Evolutionary conservation across 805 yeast species (phyloP).

Genomic region (Metschnikowia cerradonensis): DNA sequence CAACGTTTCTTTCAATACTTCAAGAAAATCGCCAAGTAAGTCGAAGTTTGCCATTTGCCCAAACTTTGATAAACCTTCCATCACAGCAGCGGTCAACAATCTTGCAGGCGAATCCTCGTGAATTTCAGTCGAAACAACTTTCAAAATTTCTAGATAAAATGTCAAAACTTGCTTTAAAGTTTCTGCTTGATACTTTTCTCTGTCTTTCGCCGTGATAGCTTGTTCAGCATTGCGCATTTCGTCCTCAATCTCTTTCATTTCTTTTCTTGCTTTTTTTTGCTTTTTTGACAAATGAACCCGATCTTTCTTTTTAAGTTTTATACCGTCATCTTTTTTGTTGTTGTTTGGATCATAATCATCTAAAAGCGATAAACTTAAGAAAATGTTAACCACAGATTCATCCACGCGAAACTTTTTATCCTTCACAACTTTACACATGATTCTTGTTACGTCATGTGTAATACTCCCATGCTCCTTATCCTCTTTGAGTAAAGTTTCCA

Average conservation of each 20-base stretch:
- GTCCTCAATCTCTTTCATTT: slow-evolving; percentile 79
- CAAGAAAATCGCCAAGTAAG: slow-evolving; percentile 85
- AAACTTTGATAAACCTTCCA: slow-evolving; percentile 86
- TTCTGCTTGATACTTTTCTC: slow-evolving; percentile 82
- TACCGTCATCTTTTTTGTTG: slow-evolving; percentile 34
- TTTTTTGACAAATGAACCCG: slow-evolving; percentile 88
- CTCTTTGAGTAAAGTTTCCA: slow-evolving; percentile 68
- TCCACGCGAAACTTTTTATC: slow-evolving; percentile 76
- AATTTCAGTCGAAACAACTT: slow-evolving; percentile 31
- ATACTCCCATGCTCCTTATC: slow-evolving; percentile 79
- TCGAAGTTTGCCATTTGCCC: slow-evolving; percentile 94
- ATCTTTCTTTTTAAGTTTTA: slow-evolving; percentile 74
- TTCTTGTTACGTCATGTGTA: slow-evolving; percentile 67
- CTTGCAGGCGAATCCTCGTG: slow-evolving; percentile 44
- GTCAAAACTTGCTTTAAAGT: slow-evolving; percentile 69
- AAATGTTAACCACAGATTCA: slow-evolving; percentile 71
- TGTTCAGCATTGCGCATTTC: slow-evolving; percentile 86
- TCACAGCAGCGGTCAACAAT: slow-evolving; percentile 70
- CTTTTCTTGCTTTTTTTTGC: slow-evolving; percentile 84
- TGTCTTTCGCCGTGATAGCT: slow-evolving; percentile 80
- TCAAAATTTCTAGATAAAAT: slow-evolving; percentile 73
- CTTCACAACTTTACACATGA: slow-evolving; percentile 65
- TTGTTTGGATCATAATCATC: slow-evolving; percentile 70
- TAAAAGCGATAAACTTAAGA: slow-evolving; percentile 62
- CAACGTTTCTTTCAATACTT: slow-evolving; percentile 81